These are phyloP conservation scores for Viridothelium virens DNA, from an alignment of 495 filamentous ascomycete species.

Conservation along the genomic window DNA sequence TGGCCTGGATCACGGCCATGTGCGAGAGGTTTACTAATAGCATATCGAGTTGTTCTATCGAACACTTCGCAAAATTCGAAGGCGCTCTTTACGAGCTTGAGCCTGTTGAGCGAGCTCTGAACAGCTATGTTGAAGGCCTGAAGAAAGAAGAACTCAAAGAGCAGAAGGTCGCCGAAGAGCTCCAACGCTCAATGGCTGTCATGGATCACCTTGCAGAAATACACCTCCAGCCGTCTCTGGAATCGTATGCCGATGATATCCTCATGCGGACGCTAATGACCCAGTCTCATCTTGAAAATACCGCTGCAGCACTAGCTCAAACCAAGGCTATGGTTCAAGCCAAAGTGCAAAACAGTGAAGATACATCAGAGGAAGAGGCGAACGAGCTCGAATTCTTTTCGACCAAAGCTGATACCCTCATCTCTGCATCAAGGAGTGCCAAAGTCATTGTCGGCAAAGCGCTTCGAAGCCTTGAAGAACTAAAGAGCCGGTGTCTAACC, in stretches of 20 bases:
- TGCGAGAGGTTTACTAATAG: slow-evolving; percentile 75
- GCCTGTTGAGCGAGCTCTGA: slow-evolving; percentile 82
- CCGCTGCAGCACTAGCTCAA: slow-evolving; percentile 58
- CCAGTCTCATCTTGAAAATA: slow-evolving; percentile 75
- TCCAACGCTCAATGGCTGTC: slow-evolving; percentile 74
- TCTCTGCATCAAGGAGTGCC: slow-evolving; percentile 67
- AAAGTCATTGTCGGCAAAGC: slow-evolving; percentile 82
- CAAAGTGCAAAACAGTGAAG: slow-evolving; percentile 42
- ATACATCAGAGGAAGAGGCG: slow-evolving; percentile 45
- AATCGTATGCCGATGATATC: slow-evolving; percentile 70
- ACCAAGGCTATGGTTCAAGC: slow-evolving; percentile 57
- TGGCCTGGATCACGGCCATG: slow-evolving; percentile 73
- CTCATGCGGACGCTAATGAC: slow-evolving; percentile 64
- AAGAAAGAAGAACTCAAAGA: slow-evolving; percentile 82
- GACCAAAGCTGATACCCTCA: slow-evolving; percentile 62
- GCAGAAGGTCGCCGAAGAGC: slow-evolving; percentile 66
- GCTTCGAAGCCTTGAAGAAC: slow-evolving; percentile 65
- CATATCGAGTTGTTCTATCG: slow-evolving; percentile 65
- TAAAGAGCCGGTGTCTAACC: slow-evolving; percentile 68
- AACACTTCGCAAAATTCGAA: slow-evolving; percentile 67
- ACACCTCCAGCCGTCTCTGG: slow-evolving; percentile 62
- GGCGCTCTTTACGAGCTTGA: slow-evolving; percentile 80
- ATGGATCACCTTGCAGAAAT: slow-evolving; percentile 78
- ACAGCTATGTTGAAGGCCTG: slow-evolving; percentile 77
- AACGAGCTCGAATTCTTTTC: slow-evolving; percentile 60